These are phyloP conservation scores for Caryopteris hybrid DNA, from an alignment of 305 asterid species.

Conservation along the genomic window DNA sequence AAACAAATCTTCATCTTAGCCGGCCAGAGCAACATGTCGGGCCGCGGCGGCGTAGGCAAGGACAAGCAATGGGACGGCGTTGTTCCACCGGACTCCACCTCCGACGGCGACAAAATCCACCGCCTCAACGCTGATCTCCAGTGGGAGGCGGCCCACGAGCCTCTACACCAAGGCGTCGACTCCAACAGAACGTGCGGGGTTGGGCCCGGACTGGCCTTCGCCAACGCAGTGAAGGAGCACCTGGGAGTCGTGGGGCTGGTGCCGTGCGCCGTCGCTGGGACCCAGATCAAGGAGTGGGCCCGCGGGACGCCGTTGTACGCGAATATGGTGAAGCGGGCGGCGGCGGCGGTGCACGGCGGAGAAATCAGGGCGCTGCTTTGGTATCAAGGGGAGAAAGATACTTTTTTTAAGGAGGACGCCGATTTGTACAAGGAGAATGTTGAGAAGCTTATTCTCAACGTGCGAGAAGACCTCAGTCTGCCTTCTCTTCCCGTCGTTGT, in stretches of 20 bases:
- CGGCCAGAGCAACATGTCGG: constrained; percentile 94
- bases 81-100: constrained; percentile 52
- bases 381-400: constrained; percentile 92
- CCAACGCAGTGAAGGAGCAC: constrained; percentile 50
- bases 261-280: constrained; percentile 88
- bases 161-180: constrained; percentile 74
- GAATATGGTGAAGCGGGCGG: constrained; percentile 60
- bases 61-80: constrained; percentile 61
- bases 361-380: constrained; percentile 66
- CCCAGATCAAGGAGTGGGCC: constrained; percentile 77
- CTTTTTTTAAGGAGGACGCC: constrained; percentile 39
- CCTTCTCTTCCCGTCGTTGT: constrained; percentile 49
- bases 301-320: constrained; percentile 44
- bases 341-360: constrained; percentile 34
- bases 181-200: constrained; percentile 62
- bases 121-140: constrained; percentile 48
- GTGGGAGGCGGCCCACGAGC: constrained; percentile 72
- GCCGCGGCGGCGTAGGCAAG: constrained; percentile 71
- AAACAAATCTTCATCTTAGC: constrained; percentile 69
- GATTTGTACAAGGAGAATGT: constrained; percentile 47
- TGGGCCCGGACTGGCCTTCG: constrained; percentile 80
- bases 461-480: constrained; percentile 46
- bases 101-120: constrained; percentile 47
- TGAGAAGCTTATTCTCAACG: constrained; percentile 42
- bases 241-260: constrained; percentile 55